phyloP scores from a whole-genome alignment of 1,139 yeast species.

The Scheffersomyces parashehatae region DNA sequence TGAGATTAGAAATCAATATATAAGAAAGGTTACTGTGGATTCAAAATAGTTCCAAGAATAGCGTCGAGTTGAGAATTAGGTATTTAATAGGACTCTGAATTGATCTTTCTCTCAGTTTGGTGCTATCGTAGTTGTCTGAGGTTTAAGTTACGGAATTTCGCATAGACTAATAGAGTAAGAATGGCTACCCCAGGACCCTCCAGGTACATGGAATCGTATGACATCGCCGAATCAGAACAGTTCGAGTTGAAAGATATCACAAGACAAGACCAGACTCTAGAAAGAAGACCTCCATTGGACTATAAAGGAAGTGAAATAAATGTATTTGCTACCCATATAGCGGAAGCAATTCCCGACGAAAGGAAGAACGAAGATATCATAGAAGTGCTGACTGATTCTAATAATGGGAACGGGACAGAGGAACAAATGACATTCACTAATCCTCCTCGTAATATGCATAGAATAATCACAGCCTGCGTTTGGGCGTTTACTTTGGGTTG shows the following conservation, averaged over 20 bases:
- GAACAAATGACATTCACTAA: conserved; percentile 25
- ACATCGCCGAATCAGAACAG: neutral
- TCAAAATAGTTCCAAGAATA: no score
- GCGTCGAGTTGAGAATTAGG: no score
- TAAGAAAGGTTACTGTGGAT: no score
- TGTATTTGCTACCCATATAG: neutral
- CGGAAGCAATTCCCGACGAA: neutral
- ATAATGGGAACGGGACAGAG: neutral
- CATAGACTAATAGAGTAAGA: neutral
- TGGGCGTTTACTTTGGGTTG: conserved; percentile 34
- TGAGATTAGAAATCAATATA: no score
- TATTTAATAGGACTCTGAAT: no score
- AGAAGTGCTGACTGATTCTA: no score
- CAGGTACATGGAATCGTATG: neutral
- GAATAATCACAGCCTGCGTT: conserved; percentile 38
- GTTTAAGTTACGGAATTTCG: no score
- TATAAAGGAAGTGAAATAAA: conserved; percentile 8
- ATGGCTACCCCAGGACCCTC: neutral
- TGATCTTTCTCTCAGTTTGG: no score
- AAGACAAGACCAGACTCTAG: neutral
- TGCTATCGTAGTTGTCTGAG: no score
- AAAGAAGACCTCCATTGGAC: conserved; percentile 10
- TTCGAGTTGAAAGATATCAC: neutral
- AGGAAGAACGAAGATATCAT: neutral
- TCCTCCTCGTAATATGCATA: conserved; percentile 43